phyloP scores from a whole-genome alignment of 1,284 basidiomycete genomes.

The Cryptococcus sp. region DNA sequence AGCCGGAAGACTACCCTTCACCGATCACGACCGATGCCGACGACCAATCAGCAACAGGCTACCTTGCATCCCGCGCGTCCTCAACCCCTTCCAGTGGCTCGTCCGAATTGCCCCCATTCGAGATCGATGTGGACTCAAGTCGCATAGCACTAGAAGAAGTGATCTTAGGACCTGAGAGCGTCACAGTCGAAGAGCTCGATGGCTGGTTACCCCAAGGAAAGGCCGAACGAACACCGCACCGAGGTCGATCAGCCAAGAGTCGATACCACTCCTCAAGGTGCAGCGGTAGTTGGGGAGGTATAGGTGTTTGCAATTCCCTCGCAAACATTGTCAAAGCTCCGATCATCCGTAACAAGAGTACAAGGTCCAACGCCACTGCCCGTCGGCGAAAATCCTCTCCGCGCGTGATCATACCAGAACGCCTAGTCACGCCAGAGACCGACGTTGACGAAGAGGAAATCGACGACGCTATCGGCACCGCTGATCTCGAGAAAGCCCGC shows the following conservation, averaged over 20 bases:
- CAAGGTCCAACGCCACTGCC: conserved; percentile 13
- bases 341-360: conserved; percentile 8
- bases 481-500: conserved; percentile 40
- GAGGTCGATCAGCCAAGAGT: conserved; percentile 18
- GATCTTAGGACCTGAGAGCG: conserved; percentile 45
- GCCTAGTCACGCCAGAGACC: conserved; percentile 12
- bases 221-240: conserved; percentile 30
- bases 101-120: conserved; percentile 38
- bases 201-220: conserved; percentile 36
- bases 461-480: conserved; percentile 43
- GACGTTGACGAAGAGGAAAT: conserved; percentile 17
- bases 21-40: conserved; percentile 36
- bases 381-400: conserved; percentile 14
- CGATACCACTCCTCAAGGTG: conserved; percentile 16
- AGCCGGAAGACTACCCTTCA: conserved; percentile 45
- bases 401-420: conserved; percentile 1
- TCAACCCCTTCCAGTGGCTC: conserved; percentile 34
- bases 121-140: conserved; percentile 24
- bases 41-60: conserved; percentile 18
- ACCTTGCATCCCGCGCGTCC: conserved; percentile 24
- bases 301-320: conserved; percentile 39
- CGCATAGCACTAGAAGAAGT: conserved; percentile 29
- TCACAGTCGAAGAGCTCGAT: conserved; percentile 47
- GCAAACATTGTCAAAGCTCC: conserved; percentile 10
- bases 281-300: conserved; percentile 41